Conservation (phyloP, 2,329 filamentous ascomycete species). For the Penicillium sumatraense region DNA sequence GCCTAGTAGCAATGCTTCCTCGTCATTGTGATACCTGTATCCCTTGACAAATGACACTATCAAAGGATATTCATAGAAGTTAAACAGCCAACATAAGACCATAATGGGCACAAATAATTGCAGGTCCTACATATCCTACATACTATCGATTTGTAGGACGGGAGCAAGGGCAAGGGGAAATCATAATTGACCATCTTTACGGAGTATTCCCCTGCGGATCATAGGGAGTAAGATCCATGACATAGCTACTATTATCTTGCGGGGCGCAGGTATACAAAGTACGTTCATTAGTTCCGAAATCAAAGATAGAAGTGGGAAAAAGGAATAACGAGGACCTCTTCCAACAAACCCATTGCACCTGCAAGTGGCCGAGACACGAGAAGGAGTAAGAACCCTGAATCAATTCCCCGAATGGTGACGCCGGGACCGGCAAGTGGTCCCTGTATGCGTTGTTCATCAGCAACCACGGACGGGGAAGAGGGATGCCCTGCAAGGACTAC, state of each 20-base stretch:
- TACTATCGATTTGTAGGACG: constrained; percentile 11
- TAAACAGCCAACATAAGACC: background rate
- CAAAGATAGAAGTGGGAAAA: background rate
- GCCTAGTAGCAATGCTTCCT: background rate
- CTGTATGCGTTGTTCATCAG: background rate
- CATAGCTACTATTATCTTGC: background rate
- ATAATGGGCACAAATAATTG: constrained; percentile 19
- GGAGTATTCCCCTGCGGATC: background rate
- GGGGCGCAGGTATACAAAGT: constrained; percentile 3
- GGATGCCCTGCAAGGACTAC: constrained; percentile 25
- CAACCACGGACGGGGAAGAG: background rate
- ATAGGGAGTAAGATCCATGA: background rate
- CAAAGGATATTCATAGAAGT: too few relatives aligned
- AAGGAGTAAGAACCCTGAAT: background rate
- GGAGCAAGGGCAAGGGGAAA: constrained; percentile 21
- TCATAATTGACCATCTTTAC: constrained; percentile 1
- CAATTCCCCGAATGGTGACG: constrained; percentile 25
- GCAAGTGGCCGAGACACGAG: background rate
- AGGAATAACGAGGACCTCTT: background rate
- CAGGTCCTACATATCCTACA: constrained; percentile 15
- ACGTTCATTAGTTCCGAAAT: background rate
- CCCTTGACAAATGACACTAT: too few relatives aligned
- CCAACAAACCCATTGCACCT: background rate
- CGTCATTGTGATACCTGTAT: too few relatives aligned
- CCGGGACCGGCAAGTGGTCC: constrained; percentile 5